Percentiles rank a stretch among this genome's conserved stretches.
These are phyloP conservation scores for Aspergillus niger DNA, from an alignment of 2,329 filamentous ascomycete species.

Conservation along the genomic window DNA sequence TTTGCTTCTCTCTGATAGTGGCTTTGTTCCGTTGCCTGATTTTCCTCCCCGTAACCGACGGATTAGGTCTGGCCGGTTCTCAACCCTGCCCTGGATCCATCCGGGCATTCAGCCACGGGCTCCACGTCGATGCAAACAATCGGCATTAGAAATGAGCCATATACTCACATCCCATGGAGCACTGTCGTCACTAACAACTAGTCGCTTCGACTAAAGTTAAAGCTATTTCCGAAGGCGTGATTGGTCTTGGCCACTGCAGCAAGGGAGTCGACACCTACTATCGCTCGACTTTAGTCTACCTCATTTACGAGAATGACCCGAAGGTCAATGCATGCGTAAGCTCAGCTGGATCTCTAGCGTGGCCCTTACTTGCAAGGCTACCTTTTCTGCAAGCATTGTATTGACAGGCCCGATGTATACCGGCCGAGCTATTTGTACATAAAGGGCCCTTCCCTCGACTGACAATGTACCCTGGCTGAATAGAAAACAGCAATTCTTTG, in stretches of 20 bases:
- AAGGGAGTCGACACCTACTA: conserved; percentile 4
- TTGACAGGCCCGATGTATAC: conserved; percentile 3
- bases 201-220: conserved; percentile 4
- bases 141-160: neutral
- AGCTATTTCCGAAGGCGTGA: conserved; percentile 4
- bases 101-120: neutral
- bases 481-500: conserved; percentile 1
- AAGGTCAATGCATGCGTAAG: conserved; percentile 12
- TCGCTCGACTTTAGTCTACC: neutral
- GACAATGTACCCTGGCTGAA: neutral
- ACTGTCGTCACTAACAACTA: neutral
- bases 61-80: neutral
- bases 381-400: conserved; percentile 1
- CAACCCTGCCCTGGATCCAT: neutral
- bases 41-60: neutral
- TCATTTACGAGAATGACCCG: conserved; percentile 5
- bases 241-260: conserved; percentile 6
- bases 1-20: neutral
- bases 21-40: conserved; percentile 1
- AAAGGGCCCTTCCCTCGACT: conserved; percentile 4
- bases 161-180: neutral
- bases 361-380: conserved; percentile 2
- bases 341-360: conserved; percentile 4
- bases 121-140: conserved; percentile 3
- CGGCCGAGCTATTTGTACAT: conserved; percentile 1